phyloP scores from a whole-genome alignment of 1,284 basidiomycete genomes.

The Pseudozyma tsukubaensis region DNA sequence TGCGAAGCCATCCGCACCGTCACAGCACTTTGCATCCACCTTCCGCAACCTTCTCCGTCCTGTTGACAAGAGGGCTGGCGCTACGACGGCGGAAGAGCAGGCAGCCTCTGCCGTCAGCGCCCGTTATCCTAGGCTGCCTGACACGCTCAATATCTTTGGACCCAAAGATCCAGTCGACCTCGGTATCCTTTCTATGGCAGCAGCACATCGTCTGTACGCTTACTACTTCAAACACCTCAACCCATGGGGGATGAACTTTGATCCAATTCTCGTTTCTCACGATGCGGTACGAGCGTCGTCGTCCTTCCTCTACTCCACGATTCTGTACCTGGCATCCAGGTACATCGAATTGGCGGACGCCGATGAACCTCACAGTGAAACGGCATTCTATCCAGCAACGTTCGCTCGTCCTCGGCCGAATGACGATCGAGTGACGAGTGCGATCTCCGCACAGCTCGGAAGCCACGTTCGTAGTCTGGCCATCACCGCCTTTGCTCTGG shows the following conservation, averaged over 20 bases:
- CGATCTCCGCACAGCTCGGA: slow-evolving; percentile 36
- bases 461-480: slow-evolving; percentile 42
- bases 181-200: slow-evolving; percentile 39
- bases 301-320: slow-evolving; percentile 44
- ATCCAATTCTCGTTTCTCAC: slow-evolving; percentile 38
- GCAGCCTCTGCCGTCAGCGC: slow-evolving; percentile 30
- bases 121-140: slow-evolving; percentile 37
- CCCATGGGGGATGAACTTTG: slow-evolving; percentile 51
- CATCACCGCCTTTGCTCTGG: slow-evolving; percentile 37
- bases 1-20: slow-evolving; percentile 15
- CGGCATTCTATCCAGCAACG: slow-evolving; percentile 8
- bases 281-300: slow-evolving; percentile 43
- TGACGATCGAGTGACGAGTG: slow-evolving; percentile 24
- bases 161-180: slow-evolving; percentile 40
- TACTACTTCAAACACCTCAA: slow-evolving; percentile 49
- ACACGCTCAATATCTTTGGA: slow-evolving; percentile 34
- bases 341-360: slow-evolving; percentile 43
- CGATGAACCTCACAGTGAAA: slow-evolving; percentile 7
- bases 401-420: slow-evolving; percentile 21
- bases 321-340: slow-evolving; percentile 42
- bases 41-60: slow-evolving; percentile 46
- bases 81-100: slow-evolving; percentile 21
- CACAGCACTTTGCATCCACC: slow-evolving; percentile 40
- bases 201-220: slow-evolving; percentile 33
- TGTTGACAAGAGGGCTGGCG: slow-evolving; percentile 36